Base-by-base conservation (phyloP, 2,329 filamentous ascomycete species). In the Cytospora chrysosperma region DNA sequence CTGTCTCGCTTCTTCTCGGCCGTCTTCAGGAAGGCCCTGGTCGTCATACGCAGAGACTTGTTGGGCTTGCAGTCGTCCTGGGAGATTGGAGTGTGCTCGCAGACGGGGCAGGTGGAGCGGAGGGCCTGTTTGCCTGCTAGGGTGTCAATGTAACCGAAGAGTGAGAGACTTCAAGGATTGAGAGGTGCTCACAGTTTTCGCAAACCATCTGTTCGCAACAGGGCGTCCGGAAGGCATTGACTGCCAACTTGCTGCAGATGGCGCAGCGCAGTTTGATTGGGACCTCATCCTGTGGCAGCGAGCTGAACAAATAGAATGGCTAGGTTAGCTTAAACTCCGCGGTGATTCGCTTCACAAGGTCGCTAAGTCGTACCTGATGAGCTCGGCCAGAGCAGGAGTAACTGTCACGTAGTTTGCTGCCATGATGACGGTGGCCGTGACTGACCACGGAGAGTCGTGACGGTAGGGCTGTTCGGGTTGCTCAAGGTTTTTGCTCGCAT, bases 121-220 rank as follows among this genome's bases (percentile, higher is more conserved):
- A 96, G 81, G 28, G 87, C 88, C 9, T 86, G 81, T 76, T 96
- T 92, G 75, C 92, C 88, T 94, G 68, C 24, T 69, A 64, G 19
- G n/a, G n/a, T 54, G 69, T 69, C 68, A 70, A 37, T 37, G 21
- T n/a, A 34, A 26, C 27, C 2, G 40, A 30, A 55, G 15, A 28
- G 24, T n/a, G 37, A 7, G n/a, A 26, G 3, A 57, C 30, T 4
- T 19, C 28, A 21, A 28, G 8, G 15, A 21, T 40, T 8, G 32
- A 27, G 13, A 2, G 9, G 2, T 21, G 8, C 59, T 72, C 80
- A 97, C 95, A 99, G 68, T 82, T 84, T 73, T 94, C 90, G 81
- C 95, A 98, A 64, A 98, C 96, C 49, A 91, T 89, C 74, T 96
- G 94, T 73, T 97, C 95, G 76, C 95, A 99, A 78, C 95, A 99